Evolutionary conservation across 2,329 filamentous ascomycete genomes (phyloP).

Genomic region (Zymoseptoria tritici): DNA sequence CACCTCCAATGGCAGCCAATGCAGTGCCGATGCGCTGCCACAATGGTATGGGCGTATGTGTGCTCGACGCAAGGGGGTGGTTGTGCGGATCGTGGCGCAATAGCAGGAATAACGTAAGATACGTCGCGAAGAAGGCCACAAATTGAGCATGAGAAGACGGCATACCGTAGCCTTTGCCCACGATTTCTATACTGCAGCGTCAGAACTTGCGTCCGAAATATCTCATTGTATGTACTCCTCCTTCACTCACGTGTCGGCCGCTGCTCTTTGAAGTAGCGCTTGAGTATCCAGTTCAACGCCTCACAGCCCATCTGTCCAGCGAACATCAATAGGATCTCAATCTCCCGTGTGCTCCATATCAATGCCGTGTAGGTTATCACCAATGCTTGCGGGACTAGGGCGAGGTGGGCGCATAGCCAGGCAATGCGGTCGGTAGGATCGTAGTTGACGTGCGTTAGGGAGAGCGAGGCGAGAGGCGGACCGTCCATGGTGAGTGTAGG

Average conservation of each 20-base stretch:
- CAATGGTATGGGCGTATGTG: conserved; percentile 51
- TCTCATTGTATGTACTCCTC: neutral
- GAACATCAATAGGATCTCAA: conserved; percentile 84
- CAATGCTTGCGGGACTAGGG: conserved; percentile 84
- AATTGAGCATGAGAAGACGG: conserved; percentile 93
- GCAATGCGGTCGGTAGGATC: conserved; percentile 80
- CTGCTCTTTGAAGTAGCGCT: conserved; percentile 87
- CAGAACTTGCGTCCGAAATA: neutral
- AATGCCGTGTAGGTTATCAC: conserved; percentile 85
- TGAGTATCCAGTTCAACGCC: conserved; percentile 79
- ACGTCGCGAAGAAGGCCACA: conserved; percentile 82
- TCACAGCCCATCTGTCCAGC: conserved; percentile 87
- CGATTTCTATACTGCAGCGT: conserved; percentile 46
- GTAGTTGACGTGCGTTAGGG: conserved; percentile 95
- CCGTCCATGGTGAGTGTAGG: conserved; percentile 35
- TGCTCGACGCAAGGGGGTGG: conserved; percentile 35
- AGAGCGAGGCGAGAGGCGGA: conserved; percentile 73
- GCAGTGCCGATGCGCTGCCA: conserved; percentile 53
- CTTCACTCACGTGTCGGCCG: conserved; percentile 62
- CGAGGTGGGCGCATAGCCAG: conserved; percentile 84
- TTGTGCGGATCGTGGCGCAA: conserved; percentile 60
- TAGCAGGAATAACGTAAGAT: conserved; percentile 75
- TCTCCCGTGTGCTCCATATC: conserved; percentile 83
- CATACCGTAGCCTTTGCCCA: conserved; percentile 96
- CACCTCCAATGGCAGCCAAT: conserved; percentile 33